Evolutionary conservation across 164 flowering plant species (phyloP).

Genomic region (Amborella trichopoda): DNA sequence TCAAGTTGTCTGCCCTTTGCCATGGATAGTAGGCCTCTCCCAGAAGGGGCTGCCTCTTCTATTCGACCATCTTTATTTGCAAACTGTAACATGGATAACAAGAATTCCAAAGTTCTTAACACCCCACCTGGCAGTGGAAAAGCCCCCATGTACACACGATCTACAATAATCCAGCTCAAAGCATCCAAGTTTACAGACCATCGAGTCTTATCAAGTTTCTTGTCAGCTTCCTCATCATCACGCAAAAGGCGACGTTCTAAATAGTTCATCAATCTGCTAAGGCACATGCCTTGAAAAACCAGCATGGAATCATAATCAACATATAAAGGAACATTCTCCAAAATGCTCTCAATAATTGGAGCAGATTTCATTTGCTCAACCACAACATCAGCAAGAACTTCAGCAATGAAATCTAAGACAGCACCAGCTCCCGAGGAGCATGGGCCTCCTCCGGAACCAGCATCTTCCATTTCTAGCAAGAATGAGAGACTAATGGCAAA

Average conservation of each 20-base stretch:
- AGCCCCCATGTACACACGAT: constrained; percentile 96
- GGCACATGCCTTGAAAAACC: constrained; percentile 92
- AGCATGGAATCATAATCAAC: constrained; percentile 71
- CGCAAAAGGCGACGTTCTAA: constrained; percentile 92
- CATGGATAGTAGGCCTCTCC: constrained; percentile 78
- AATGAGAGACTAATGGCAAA: constrained; percentile 49
- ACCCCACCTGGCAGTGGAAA: constrained; percentile 79
- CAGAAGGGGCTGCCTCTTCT: constrained; percentile 66
- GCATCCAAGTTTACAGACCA: constrained; percentile 90
- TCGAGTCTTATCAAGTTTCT: constrained; percentile 80
- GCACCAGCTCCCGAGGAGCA: constrained; percentile 96
- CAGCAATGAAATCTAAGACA: constrained; percentile 83
- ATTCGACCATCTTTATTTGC: constrained; percentile 95
- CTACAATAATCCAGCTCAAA: constrained; percentile 89
- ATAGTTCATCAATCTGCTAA: constrained; percentile 81
- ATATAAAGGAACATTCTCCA: constrained; percentile 74
- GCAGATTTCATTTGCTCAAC: constrained; percentile 87
- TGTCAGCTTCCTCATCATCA: constrained; percentile 92
- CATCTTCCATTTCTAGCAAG: constrained; percentile 81
- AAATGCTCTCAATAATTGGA: constrained; percentile 48
- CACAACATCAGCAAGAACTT: constrained; percentile 79
- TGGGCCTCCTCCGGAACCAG: constrained; percentile 95
- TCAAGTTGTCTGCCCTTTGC: constrained; percentile 92
- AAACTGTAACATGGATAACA: constrained; percentile 89
- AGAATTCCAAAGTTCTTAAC: constrained; percentile 72